phyloP scores from a whole-genome alignment of 2,329 filamentous ascomycete genomes.

The Fusarium anguioides region DNA sequence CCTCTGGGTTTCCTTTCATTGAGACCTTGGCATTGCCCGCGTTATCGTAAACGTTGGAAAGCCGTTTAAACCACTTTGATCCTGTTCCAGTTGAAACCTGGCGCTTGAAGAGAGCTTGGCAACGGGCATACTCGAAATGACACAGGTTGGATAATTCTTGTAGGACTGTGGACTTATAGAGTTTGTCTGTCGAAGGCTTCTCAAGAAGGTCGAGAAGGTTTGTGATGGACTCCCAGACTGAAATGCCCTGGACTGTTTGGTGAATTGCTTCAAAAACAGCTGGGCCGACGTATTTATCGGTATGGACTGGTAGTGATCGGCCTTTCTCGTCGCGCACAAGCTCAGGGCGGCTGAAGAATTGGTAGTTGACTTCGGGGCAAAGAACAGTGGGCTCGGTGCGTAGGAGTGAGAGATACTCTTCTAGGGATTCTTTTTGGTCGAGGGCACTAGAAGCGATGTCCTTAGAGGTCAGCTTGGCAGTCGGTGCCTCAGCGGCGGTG shows the following conservation, averaged over 20 bases:
- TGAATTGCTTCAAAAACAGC: slow-evolving; percentile 57
- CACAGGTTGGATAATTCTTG: too few relatives aligned
- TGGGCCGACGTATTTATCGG: slow-evolving; percentile 56
- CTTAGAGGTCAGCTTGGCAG: slow-evolving; percentile 47
- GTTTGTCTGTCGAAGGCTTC: too few relatives aligned
- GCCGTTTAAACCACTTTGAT: too few relatives aligned
- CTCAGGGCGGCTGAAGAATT: slow-evolving; percentile 56
- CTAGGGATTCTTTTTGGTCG: slow-evolving; percentile 49
- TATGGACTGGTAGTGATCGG: too few relatives aligned
- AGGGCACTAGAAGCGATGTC: slow-evolving; percentile 47
- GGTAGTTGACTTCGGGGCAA: slow-evolving; percentile 48
- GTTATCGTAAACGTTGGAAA: too few relatives aligned
- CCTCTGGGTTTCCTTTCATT: too few relatives aligned
- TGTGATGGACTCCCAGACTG: slow-evolving; percentile 56
- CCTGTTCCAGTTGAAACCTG: too few relatives aligned
- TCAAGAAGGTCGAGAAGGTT: slow-evolving; percentile 52
- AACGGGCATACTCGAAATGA: too few relatives aligned
- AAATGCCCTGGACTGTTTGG: slow-evolving; percentile 48
- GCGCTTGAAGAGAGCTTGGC: too few relatives aligned
- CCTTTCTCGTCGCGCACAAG: slow-evolving; percentile 59
- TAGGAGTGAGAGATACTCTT: slow-evolving; percentile 52
- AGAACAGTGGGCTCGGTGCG: slow-evolving; percentile 49
- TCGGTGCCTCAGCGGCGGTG: too few relatives aligned
- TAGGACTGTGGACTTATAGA: too few relatives aligned
- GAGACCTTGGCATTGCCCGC: too few relatives aligned